These are phyloP conservation scores for Aureobasidium leucospermi DNA, from an alignment of 2,329 filamentous ascomycete genomes.

Conservation along the genomic window DNA sequence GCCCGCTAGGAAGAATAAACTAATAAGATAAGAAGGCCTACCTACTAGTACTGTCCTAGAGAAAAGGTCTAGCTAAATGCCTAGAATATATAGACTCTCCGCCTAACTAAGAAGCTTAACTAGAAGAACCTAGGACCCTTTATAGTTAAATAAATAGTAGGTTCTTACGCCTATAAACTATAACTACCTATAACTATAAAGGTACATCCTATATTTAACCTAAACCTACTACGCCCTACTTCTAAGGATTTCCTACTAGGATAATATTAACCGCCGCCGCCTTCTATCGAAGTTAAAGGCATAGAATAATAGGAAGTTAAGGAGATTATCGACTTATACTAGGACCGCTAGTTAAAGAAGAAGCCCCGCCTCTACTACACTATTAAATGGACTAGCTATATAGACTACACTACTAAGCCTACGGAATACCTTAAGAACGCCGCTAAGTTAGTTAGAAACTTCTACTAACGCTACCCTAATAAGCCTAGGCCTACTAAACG, in stretches of 20 bases:
- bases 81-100: too few species aligned
- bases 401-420: not conserved
- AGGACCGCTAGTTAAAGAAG: not conserved
- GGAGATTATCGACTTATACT: not conserved
- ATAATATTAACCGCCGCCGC: not conserved
- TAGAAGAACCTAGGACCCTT: too few species aligned
- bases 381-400: not conserved
- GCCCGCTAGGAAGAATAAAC: not conserved
- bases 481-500: not conserved
- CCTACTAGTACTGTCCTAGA: too few species aligned
- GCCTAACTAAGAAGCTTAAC: too few species aligned
- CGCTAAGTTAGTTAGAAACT: not conserved
- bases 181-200: not conserved
- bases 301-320: not conserved
- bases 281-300: not conserved
- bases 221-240: not conserved
- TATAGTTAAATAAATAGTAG: conserved; percentile 1
- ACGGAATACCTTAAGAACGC: not conserved
- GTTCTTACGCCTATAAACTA: not conserved
- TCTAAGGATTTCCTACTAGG: not conserved
- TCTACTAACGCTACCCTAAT: not conserved
- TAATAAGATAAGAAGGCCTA: too few species aligned
- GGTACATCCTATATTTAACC: not conserved
- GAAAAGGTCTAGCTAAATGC: too few species aligned
- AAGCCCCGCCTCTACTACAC: not conserved